Conservation (phyloP, 345 rosid genomes). For the Brassica incana region DNA sequence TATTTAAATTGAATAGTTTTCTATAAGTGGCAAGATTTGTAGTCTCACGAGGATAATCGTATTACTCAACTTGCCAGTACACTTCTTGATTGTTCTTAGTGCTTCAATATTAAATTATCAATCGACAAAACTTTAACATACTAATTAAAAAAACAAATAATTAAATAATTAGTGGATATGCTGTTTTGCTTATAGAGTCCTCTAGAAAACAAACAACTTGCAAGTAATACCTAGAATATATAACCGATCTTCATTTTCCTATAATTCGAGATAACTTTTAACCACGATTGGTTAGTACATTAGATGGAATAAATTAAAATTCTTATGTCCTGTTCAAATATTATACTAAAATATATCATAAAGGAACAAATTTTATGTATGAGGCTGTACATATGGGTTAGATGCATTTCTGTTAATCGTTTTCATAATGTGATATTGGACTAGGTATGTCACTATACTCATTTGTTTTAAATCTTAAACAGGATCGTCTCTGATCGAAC, state of each 20-base stretch:
- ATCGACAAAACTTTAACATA: conserved; percentile 18
- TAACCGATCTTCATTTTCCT: conserved; percentile 4
- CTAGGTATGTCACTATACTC: background rate
- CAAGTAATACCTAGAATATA: conserved; percentile 34
- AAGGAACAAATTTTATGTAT: conserved; percentile 1
- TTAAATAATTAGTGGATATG: conserved; percentile 31
- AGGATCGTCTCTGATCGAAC: no score
- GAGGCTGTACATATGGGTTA: conserved; percentile 14
- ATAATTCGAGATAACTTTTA: background rate
- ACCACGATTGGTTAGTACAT: conserved; percentile 3
- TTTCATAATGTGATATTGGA: background rate
- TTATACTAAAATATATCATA: background rate
- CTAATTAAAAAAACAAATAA: background rate
- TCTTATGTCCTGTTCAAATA: background rate
- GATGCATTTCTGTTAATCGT: background rate
- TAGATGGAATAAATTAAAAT: conserved; percentile 1
- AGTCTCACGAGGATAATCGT: conserved; percentile 36
- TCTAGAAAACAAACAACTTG: conserved; percentile 36
- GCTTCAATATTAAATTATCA: conserved; percentile 24
- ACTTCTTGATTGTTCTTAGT: conserved; percentile 41
- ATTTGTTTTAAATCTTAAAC: background rate
- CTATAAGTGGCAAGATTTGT: conserved; percentile 42
- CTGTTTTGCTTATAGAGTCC: conserved; percentile 37
- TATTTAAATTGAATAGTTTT: conserved; percentile 22
- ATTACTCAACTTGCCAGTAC: conserved; percentile 33